These are phyloP conservation scores for Ascochyta koolunga DNA, from an alignment of 2,329 filamentous ascomycete genomes.

Conservation along the genomic window DNA sequence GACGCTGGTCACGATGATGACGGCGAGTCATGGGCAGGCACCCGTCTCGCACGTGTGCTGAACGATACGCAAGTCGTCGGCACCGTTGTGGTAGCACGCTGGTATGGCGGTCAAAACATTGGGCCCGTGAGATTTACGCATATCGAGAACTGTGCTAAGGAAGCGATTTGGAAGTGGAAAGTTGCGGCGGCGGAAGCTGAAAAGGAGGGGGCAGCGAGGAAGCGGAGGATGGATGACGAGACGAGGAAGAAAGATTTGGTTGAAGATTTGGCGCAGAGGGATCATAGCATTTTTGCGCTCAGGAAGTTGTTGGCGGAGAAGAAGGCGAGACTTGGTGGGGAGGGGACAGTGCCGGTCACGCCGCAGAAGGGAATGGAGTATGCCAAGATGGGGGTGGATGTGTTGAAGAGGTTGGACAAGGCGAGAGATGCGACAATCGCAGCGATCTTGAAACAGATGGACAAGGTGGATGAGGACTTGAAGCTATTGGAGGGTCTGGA, in stretches of 20 bases:
- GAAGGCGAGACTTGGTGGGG: conserved; percentile 39
- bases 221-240: conserved; percentile 45
- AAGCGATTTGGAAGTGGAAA: conserved; percentile 54
- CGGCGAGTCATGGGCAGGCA: conserved; percentile 60
- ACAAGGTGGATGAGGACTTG: conserved; percentile 54
- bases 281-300: conserved; percentile 56
- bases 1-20: conserved; percentile 59
- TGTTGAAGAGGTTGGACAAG: conserved; percentile 53
- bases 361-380: conserved; percentile 51
- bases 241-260: conserved; percentile 47
- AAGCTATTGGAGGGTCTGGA: conserved; percentile 34
- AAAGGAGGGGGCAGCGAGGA: conserved; percentile 46
- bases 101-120: conserved; percentile 61
- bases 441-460: conserved; percentile 60
- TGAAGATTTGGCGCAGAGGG: conserved; percentile 47
- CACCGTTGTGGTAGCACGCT: conserved; percentile 59
- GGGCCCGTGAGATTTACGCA: conserved; percentile 61
- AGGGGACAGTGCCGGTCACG: conserved; percentile 30
- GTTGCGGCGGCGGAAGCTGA: conserved; percentile 38
- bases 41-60: conserved; percentile 55
- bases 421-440: conserved; percentile 60
- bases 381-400: conserved; percentile 48
- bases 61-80: conserved; percentile 53
- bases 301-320: conserved; percentile 54
- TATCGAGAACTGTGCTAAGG: conserved; percentile 57